Percentiles rank a stretch among this genome's conserved stretches.
Conservation (phyloP, 805 yeast genomes). For the Myxozyma kluyveri region DNA sequence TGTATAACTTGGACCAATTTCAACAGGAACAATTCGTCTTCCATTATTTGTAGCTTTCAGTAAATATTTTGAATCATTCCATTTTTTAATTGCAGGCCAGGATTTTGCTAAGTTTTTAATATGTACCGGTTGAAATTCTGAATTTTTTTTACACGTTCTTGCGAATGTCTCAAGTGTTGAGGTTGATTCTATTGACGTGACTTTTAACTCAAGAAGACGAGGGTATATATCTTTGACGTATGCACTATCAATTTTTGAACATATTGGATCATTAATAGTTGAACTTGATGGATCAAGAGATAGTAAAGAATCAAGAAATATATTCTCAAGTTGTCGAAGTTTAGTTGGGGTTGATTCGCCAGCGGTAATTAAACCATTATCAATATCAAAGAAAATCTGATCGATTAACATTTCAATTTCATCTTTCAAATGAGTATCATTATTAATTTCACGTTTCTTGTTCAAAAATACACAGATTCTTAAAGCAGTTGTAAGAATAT, state of each 20-base stretch:
- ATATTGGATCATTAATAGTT: no score
- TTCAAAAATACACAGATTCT: background rate
- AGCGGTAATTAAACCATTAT: conserved; percentile 12
- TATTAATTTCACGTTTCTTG: background rate
- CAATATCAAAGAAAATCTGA: conserved; percentile 13
- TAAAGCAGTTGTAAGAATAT: conserved; percentile 9
- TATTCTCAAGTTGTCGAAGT: no score
- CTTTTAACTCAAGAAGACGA: no score
- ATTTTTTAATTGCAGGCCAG: conserved; percentile 27
- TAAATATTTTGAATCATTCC: conserved; percentile 31
- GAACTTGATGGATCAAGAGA: no score
- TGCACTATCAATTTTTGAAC: no score
- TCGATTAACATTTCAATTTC: no score
- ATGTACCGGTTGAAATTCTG: no score
- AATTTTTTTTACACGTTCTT: no score
- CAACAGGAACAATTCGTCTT: conserved; percentile 33
- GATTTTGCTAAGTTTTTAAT: conserved; percentile 13
- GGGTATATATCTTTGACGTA: no score
- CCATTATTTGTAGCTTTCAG: conserved; percentile 24
- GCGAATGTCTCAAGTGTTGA: no score
- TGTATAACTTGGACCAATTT: conserved; percentile 31
- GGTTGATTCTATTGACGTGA: no score
- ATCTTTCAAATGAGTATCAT: background rate
- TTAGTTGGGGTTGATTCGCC: conserved; percentile 7
- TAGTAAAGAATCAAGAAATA: no score